A percentile compares a stretch with the other conserved stretches of the same genome.
These are phyloP conservation scores for Raffaelea deltoideospora DNA, from an alignment of 2,329 filamentous ascomycete species.

Conservation along the genomic window DNA sequence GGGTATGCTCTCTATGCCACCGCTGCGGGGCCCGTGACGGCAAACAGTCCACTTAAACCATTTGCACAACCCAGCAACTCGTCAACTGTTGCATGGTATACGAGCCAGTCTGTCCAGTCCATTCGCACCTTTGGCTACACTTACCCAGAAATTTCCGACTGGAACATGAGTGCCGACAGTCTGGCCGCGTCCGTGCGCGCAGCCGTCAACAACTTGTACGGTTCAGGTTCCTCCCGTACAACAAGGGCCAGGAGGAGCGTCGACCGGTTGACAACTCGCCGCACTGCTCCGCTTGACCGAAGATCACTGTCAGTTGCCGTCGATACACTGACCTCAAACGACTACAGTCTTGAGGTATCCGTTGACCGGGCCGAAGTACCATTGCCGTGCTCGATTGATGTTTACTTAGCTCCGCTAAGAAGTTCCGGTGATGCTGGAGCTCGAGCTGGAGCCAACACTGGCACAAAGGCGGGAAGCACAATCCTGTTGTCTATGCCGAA, in stretches of 20 bases:
- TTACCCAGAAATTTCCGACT: conserved; percentile 25
- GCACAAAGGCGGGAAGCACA: conserved; percentile 16
- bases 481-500: conserved; percentile 22
- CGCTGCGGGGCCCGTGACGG: conserved; percentile 23
- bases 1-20: conserved; percentile 24
- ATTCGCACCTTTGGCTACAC: conserved; percentile 24
- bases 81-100: conserved; percentile 21
- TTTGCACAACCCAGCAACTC: conserved; percentile 22
- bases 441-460: no score
- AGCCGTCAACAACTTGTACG: conserved; percentile 40
- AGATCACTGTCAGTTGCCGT: no score
- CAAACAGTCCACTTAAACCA: conserved; percentile 31
- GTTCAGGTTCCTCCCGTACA: not conserved
- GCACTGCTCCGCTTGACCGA: no score
- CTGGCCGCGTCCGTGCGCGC: conserved; percentile 46
- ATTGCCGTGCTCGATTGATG: conserved; percentile 20
- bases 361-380: conserved; percentile 22
- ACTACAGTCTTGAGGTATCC: conserved; percentile 21
- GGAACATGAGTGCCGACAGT: conserved; percentile 37
- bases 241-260: no score
- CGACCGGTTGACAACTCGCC: no score
- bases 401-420: conserved; percentile 14
- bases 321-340: no score
- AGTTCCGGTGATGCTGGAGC: no score
- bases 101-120: conserved; percentile 17